Percentiles rank a stretch among this genome's conserved stretches.
Conservation (phyloP, 2,329 filamentous ascomycete genomes). For the Trichothecium sympodiale region DNA sequence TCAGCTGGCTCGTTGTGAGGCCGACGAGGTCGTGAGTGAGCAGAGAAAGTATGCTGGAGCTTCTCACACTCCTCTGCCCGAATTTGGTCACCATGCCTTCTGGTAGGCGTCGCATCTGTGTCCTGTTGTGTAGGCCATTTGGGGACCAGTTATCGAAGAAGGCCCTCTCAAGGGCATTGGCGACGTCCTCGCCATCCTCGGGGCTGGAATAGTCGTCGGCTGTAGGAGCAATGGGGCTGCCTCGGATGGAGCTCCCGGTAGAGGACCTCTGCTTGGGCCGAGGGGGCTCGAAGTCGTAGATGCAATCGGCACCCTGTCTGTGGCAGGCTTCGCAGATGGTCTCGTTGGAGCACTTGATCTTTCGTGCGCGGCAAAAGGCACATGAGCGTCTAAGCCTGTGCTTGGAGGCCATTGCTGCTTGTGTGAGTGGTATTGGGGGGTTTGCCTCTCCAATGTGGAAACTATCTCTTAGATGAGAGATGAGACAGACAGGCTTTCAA, state of each 20-base stretch:
- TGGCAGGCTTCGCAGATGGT: constrained; percentile 25
- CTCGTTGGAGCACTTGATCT: constrained; percentile 27
- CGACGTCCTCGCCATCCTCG: constrained; percentile 15
- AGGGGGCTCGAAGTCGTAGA: constrained; percentile 24
- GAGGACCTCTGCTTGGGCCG: constrained; percentile 17
- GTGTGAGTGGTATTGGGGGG: too few relatives aligned
- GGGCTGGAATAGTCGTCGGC: constrained; percentile 10
- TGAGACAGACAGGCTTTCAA: not conserved
- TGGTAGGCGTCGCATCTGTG: constrained; percentile 4
- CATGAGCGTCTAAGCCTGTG: constrained; percentile 22
- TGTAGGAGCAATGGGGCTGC: constrained; percentile 11
- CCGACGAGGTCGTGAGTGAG: constrained; percentile 19
- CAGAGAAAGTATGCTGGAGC: constrained; percentile 16
- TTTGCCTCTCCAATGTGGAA: not conserved
- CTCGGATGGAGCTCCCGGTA: constrained; percentile 13
- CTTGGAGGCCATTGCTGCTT: constrained; percentile 15
- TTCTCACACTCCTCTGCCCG: constrained; percentile 9
- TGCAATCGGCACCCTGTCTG: constrained; percentile 23
- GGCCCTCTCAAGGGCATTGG: constrained; percentile 15
- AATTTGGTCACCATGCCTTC: constrained; percentile 9
- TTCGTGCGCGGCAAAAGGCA: constrained; percentile 24
- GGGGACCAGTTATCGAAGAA: constrained; percentile 18
- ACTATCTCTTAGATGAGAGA: not conserved
- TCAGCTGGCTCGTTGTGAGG: constrained; percentile 16
- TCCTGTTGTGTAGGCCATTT: constrained; percentile 1